Percentiles rank a stretch among this genome's conserved stretches.
These are phyloP conservation scores for Torulaspora microellipsoides DNA, from an alignment of 805 yeast species.

Conservation along the genomic window DNA sequence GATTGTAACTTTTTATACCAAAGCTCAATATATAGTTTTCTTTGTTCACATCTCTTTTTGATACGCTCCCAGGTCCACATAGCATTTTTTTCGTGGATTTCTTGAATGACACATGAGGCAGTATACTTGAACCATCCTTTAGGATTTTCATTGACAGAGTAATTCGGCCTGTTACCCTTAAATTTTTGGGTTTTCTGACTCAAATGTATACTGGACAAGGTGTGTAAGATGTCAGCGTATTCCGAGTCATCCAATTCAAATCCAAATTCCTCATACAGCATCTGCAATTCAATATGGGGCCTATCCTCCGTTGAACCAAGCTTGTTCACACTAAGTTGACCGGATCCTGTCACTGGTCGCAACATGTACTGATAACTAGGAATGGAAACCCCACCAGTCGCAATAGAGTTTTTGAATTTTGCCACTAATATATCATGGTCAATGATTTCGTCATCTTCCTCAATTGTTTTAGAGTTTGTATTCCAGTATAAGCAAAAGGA, in stretches of 20 bases:
- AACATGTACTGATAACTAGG: conserved; percentile 53
- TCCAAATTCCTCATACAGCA: conserved; percentile 86
- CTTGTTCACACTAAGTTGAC: conserved; percentile 77
- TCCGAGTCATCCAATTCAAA: conserved; percentile 79
- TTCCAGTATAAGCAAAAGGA: conserved; percentile 81
- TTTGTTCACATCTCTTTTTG: conserved; percentile 62
- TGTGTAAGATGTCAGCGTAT: conserved; percentile 74
- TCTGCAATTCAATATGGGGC: conserved; percentile 69
- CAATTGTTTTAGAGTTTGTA: conserved; percentile 54
- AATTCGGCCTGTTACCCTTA: conserved; percentile 62
- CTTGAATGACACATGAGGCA: conserved; percentile 67
- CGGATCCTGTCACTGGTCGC: conserved; percentile 85
- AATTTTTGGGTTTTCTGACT: conserved; percentile 71
- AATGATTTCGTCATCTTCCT: conserved; percentile 44
- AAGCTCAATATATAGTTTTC: conserved; percentile 58
- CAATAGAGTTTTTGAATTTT: conserved; percentile 45
- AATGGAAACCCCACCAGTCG: conserved; percentile 30
- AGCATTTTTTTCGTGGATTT: conserved; percentile 74
- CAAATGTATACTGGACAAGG: conserved; percentile 78
- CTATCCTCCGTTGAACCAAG: conserved; percentile 59
- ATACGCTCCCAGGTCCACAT: conserved; percentile 89
- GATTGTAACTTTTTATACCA: conserved; percentile 58
- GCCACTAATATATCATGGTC: conserved; percentile 27
- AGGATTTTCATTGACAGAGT: conserved; percentile 54
- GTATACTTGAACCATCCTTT: conserved; percentile 79